Conservation (phyloP, 129 eudicot genomes). For the Chrysanthemum seticuspe region DNA sequence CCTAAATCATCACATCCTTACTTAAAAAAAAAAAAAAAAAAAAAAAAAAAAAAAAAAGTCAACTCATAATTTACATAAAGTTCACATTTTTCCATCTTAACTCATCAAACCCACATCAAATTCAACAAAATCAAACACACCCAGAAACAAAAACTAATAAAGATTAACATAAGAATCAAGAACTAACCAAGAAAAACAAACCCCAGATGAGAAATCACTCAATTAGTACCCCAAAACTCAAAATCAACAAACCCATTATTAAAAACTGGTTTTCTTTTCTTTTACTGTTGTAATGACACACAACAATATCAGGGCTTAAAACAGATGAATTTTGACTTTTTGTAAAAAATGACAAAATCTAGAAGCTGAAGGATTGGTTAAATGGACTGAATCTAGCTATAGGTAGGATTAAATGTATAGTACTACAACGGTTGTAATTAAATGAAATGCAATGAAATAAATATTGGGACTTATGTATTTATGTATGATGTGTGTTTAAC, state of each 20-base stretch:
- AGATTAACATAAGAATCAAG: constrained; percentile 22
- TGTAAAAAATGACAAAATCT: not conserved
- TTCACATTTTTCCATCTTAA: not conserved
- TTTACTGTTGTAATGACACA: constrained; percentile 14
- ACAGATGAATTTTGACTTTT: not conserved
- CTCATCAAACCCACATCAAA: constrained; percentile 17
- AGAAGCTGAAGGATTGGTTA: not conserved
- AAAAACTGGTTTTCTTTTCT: not conserved
- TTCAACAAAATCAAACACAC: constrained; percentile 17
- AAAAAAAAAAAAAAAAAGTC: not conserved
- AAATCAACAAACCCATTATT: constrained; percentile 28
- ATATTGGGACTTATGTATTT: constrained; percentile 14
- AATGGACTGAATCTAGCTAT: constrained; percentile 13
- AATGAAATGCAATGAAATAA: constrained; percentile 2
- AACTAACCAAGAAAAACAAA: constrained; percentile 42
- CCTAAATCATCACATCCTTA: constrained; percentile 5
- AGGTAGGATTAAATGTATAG: not conserved
- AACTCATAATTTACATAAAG: not conserved
- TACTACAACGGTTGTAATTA: constrained; percentile 26
- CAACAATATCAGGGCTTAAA: constrained; percentile 18
- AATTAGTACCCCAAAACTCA: constrained; percentile 22
- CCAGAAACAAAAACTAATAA: constrained; percentile 13
- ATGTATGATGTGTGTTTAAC: constrained; percentile 25
- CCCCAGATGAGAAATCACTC: constrained; percentile 38
- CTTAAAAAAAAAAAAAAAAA: not conserved